Conservation (phyloP, 805 yeast genomes). For the Ogataea ramenticola region DNA sequence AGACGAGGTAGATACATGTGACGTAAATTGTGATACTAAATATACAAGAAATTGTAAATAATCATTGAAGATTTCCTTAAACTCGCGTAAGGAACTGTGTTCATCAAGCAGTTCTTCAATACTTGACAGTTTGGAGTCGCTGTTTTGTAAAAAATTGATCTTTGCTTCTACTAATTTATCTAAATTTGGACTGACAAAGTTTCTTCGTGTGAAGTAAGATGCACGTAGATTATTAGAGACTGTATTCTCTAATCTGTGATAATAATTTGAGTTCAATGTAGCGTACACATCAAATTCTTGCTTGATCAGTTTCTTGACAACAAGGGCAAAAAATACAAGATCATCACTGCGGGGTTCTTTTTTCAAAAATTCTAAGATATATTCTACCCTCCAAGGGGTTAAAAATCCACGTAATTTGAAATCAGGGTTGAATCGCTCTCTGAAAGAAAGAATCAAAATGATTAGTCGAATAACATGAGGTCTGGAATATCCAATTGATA, state of each 20-base stretch:
- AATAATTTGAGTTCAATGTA: not conserved
- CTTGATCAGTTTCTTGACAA: constrained; percentile 7
- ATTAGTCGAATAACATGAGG: constrained; percentile 12
- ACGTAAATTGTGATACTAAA: not conserved
- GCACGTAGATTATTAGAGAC: not conserved
- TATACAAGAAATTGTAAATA: not conserved
- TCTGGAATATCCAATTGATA: constrained; percentile 22
- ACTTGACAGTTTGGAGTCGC: not conserved
- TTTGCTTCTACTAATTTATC: not conserved
- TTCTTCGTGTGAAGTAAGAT: not conserved
- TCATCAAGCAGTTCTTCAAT: not conserved
- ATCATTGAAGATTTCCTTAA: not conserved
- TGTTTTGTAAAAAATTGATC: not conserved
- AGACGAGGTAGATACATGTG: not conserved
- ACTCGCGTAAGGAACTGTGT: not conserved
- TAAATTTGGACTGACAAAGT: not conserved
- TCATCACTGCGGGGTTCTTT: constrained; percentile 8
- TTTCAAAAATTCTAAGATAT: constrained; percentile 12
- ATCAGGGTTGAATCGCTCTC: constrained; percentile 11
- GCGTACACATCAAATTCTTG: not conserved
- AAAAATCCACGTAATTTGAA: constrained; percentile 14
- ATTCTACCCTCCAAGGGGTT: constrained; percentile 14
- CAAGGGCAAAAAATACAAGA: constrained; percentile 8
- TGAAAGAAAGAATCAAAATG: constrained; percentile 11
- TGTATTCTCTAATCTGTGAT: not conserved